Base-by-base conservation (phyloP, 345 rosid genomes). In the Eucalyptus camaldulensis region DNA sequence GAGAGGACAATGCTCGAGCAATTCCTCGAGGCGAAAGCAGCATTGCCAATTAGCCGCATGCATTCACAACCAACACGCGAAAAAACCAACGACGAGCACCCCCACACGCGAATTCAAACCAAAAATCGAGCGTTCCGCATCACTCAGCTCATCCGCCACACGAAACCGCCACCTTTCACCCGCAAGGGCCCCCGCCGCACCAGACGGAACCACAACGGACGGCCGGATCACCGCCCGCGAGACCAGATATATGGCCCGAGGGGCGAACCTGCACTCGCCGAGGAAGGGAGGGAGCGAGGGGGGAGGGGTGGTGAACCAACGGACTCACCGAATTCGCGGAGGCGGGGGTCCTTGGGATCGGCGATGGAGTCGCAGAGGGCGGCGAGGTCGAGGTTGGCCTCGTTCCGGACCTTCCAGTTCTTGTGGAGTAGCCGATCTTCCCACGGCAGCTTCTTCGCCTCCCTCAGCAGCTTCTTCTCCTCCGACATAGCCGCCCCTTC, bases 381-480 rank as follows among this genome's bases (percentile, higher is more conserved):
- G 88, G 99, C 98, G 90, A 97, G 90, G 91, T 98, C 99, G 92
- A 98, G 91, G 91, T 97, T 98, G 49, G 99, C 99, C 92, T 98
- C 99, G 88, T 94, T 98, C 91, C 99, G 89, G 86, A 98, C 99
- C 92, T 97, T 98, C 99, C 99, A 98, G 91, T 95, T 98, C 95
- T 97, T 98, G 94, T 98, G 99, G 29, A 94, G 89, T 53, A 98
- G 90, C 49, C 99, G 98, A 95, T 96, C 99, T 90, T 98, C 99
- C 99, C 99, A 98, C 21, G 99, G 97, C 88, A 98, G 93, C 86
- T 98, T 98, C 96, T 96, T 98, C 86, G 99, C 99, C 92, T 98
- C 99, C 92, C 94, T 95, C 91, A 98, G 89, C 89, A 97, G 88
- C 92, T 95, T 98, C 91, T 98, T 99, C 89, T 98, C 99, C 91